Percentiles rank a stretch among this genome's conserved stretches.
Conservation (phyloP, 2,329 filamentous ascomycete species). For the Penicillium thymicola region DNA sequence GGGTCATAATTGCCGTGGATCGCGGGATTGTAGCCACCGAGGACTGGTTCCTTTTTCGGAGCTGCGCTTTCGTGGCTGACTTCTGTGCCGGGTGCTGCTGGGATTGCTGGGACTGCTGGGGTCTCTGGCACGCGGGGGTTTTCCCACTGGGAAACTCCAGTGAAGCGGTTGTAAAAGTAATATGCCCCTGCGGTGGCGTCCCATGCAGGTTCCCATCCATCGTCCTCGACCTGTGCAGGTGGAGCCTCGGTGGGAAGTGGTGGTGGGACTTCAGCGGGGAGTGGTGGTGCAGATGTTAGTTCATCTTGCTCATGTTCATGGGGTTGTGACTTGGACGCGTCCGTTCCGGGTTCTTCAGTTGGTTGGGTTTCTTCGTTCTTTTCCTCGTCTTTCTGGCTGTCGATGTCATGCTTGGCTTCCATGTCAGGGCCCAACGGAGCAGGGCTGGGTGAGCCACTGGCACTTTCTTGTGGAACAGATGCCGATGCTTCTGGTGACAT, state of each 20-base stretch:
- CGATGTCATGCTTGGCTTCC: slow-evolving; percentile 29
- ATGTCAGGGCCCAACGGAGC: slow-evolving; percentile 84
- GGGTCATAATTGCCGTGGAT: slow-evolving; percentile 97
- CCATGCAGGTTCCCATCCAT: slow-evolving; percentile 81
- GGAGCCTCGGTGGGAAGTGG: slow-evolving; percentile 54
- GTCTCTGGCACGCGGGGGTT: slow-evolving; percentile 70
- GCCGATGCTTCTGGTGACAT: slow-evolving; percentile 2
- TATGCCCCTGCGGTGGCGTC: slow-evolving; percentile 65
- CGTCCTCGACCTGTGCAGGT: slow-evolving; percentile 48
- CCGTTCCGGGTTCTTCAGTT: slow-evolving; percentile 48
- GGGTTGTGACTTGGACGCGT: slow-evolving; percentile 13
- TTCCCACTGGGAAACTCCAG: slow-evolving; percentile 73
- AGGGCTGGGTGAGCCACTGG: slow-evolving; percentile 82
- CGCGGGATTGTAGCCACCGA: slow-evolving; percentile 85
- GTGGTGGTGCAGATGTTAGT: slow-evolving; percentile 33
- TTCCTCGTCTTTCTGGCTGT: slow-evolving; percentile 14
- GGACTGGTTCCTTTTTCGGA: slow-evolving; percentile 44
- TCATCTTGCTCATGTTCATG: slow-evolving; percentile 21
- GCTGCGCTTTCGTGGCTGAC: slow-evolving; percentile 31
- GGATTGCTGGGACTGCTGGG: background rate
- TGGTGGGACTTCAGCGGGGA: slow-evolving; percentile 46
- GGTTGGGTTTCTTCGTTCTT: background rate
- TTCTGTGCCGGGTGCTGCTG: slow-evolving; percentile 29
- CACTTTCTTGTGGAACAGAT: slow-evolving; percentile 64
- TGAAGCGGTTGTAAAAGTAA: slow-evolving; percentile 84